Evolutionary conservation across 192 early-diverging fungal species (phyloP), one percentile per base, ranked within the genome.

Genomic region (Spinellus fusiger): DNA sequence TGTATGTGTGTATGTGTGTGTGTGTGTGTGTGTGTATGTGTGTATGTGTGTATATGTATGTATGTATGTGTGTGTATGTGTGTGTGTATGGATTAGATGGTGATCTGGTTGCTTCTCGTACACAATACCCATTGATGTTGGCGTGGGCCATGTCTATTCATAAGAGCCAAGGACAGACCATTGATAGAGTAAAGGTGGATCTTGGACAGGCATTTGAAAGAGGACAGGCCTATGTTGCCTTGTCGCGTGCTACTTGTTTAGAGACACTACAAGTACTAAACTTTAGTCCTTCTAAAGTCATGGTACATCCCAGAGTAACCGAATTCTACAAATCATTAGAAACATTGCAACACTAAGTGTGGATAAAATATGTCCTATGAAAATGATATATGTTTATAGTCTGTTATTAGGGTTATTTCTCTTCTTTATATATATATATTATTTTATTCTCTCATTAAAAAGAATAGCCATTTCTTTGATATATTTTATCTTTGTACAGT

Each of bases 71-170:
- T 51, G 22, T n/a, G n/a, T n/a, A n/a, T n/a, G n/a, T n/a, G n/a
- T n/a, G n/a, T n/a, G n/a, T n/a, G n/a, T n/a, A 33, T 51, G 18
- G 1, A 16, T 37, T 48, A 69, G 67, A 46, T 20, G 60, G 64
- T 25, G 10, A 47, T 16, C 16, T n/a, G 20, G 12, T 62, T n/a
- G 70, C 70, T 25, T 29, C 64, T 35, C 34, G 70, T n/a, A 29
- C 31, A 18, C 83, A 91, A 71, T 59, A 91, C 27, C 92, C 92
- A 5, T 52, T 94, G n/a, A 77, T 87, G 22, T 68, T 92, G 26
- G 89, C 91, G 5, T 94, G 92, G 92, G 89, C 90, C 3, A 70
- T 92, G 60, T 89, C 88, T 31, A 91, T 94, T 49, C 92, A 94
- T 64, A 94, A 94, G 68, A 84, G 83, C 61, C 92, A 94, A 64